A percentile compares a stretch with the other conserved stretches of the same genome.
Conservation (phyloP, 164 flowering plant species). For the Stephania cephalantha region DNA sequence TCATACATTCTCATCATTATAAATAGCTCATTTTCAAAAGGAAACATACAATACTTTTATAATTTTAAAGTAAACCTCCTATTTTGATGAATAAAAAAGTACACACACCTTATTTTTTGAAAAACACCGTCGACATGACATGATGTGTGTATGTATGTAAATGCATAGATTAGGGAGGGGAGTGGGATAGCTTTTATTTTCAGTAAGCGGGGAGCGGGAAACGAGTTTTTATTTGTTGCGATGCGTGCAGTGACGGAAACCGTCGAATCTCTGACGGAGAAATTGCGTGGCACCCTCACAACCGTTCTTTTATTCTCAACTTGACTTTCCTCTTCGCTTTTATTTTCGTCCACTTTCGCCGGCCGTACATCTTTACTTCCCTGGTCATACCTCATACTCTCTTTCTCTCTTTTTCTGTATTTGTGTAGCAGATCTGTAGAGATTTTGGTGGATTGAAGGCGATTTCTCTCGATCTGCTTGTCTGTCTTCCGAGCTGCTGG, state of each 20-base stretch:
- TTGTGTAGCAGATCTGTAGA: neutral
- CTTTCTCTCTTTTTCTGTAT: neutral
- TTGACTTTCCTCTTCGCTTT: neutral
- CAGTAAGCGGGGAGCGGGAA: neutral
- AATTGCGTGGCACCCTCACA: slow-evolving; percentile 19
- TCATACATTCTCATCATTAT: too few relatives aligned
- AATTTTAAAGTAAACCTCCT: too few relatives aligned
- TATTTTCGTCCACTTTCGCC: neutral
- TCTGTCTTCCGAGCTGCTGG: slow-evolving; percentile 29
- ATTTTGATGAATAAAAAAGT: too few relatives aligned
- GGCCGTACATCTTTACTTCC: neutral
- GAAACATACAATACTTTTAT: too few relatives aligned
- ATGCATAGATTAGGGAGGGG: neutral
- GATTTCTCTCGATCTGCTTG: neutral
- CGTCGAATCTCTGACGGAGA: slow-evolving; percentile 10
- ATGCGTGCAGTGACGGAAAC: slow-evolving; percentile 4
- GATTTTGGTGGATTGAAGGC: slow-evolving; percentile 8
- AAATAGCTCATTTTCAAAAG: too few relatives aligned
- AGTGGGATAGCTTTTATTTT: neutral
- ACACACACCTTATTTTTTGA: too few relatives aligned
- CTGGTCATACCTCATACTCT: neutral
- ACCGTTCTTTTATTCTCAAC: slow-evolving; percentile 14
- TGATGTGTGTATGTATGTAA: neutral
- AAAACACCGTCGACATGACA: neutral
- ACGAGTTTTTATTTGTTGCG: neutral